Conservation (phyloP, 805 yeast species). For the Metschnikowia similis region DNA sequence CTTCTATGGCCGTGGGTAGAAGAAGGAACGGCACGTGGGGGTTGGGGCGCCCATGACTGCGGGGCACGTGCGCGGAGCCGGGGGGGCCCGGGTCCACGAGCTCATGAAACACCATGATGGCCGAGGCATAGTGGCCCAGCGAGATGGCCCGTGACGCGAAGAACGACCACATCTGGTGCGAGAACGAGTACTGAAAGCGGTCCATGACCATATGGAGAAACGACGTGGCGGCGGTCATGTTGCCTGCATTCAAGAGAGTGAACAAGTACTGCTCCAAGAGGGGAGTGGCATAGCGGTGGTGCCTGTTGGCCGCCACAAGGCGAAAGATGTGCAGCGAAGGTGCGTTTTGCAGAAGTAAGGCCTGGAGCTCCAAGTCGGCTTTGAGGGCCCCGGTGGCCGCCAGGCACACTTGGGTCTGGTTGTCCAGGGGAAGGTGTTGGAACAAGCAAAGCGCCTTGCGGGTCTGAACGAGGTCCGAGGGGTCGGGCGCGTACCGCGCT, state of each 20-base stretch:
- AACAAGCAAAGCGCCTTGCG: neutral
- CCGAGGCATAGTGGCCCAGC: slow-evolving; percentile 25
- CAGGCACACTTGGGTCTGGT: neutral
- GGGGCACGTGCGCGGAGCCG: neutral
- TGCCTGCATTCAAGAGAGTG: slow-evolving; percentile 17
- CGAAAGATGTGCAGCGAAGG: slow-evolving; percentile 5
- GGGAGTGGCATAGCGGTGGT: slow-evolving; percentile 8
- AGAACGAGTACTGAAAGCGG: slow-evolving; percentile 15
- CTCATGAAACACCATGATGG: slow-evolving; percentile 33
- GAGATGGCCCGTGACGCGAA: slow-evolving; percentile 24
- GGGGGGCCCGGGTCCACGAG: slow-evolving; percentile 23
- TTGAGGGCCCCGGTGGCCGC: neutral
- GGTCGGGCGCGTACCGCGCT: neutral
- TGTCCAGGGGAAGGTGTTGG: neutral
- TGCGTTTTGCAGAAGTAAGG: slow-evolving; percentile 4
- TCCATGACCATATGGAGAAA: slow-evolving; percentile 25
- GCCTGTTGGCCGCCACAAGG: slow-evolving; percentile 3
- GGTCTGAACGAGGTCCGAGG: neutral
- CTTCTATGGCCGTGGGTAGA: slow-evolving; percentile 22
- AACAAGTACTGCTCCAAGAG: slow-evolving; percentile 23
- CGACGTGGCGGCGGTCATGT: slow-evolving; percentile 23
- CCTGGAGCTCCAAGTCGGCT: slow-evolving; percentile 3
- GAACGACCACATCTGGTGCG: slow-evolving; percentile 34
- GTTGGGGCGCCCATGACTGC: slow-evolving; percentile 14
- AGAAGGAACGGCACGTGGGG: slow-evolving; percentile 31